Percentiles rank a stretch among this genome's conserved stretches.
Evolutionary conservation across 2,329 filamentous ascomycete species (phyloP).

Genomic region (Alternaria postmessia): DNA sequence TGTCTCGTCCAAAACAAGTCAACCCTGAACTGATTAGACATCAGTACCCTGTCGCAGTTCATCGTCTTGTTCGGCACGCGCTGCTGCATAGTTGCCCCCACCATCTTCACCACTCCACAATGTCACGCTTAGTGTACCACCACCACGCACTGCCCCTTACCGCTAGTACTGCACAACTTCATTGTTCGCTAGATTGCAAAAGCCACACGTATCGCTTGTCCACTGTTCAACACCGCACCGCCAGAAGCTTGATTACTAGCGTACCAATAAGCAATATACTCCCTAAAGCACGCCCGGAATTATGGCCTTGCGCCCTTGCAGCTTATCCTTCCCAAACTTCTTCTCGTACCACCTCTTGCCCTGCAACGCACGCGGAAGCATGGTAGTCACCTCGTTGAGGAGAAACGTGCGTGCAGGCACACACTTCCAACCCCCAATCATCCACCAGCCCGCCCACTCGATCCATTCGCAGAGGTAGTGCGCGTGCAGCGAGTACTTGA

Average conservation of each 20-base stretch:
- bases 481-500: slow-evolving; percentile 83
- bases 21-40: slow-evolving; percentile 5
- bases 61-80: neutral
- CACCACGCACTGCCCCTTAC: neutral
- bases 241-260: slow-evolving; percentile 8
- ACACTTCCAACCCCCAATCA: slow-evolving; percentile 71
- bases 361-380: slow-evolving; percentile 84
- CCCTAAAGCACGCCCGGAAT: slow-evolving; percentile 65
- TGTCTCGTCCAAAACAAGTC: neutral
- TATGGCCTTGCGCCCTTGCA: slow-evolving; percentile 77
- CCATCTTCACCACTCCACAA: neutral
- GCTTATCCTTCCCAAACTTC: slow-evolving; percentile 84
- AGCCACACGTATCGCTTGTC: neutral
- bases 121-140: slow-evolving; percentile 20
- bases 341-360: slow-evolving; percentile 87
- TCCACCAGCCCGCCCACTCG: slow-evolving; percentile 91
- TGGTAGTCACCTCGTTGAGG: slow-evolving; percentile 85
- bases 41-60: slow-evolving; percentile 2
- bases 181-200: neutral
- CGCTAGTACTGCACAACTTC: slow-evolving; percentile 4
- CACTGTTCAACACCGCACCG: neutral
- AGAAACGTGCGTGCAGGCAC: slow-evolving; percentile 82
- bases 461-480: slow-evolving; percentile 98
- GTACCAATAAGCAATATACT: neutral
- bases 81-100: neutral